Conservation (phyloP, 176 grass and related monocot genomes). For the Cymbopogon citratus region DNA sequence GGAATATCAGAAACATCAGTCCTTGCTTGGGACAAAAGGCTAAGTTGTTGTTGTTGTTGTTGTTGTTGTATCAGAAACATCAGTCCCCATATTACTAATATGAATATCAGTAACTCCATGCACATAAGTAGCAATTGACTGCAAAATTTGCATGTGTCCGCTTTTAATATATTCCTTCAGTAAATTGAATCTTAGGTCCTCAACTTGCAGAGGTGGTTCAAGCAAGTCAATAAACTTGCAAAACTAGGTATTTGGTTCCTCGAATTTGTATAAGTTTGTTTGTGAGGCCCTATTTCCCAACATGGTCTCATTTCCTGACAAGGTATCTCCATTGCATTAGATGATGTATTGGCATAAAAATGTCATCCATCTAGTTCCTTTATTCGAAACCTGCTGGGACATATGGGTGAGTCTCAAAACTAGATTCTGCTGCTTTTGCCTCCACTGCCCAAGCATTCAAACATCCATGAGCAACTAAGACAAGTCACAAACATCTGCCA, state of each 20-base stretch:
- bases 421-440: neutral
- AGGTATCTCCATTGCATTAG: neutral
- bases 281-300: neutral
- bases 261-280: neutral
- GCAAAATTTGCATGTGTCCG: neutral
- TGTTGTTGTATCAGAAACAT: too few species aligned
- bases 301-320: neutral
- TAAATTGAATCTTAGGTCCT: neutral
- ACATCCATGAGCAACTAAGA: neutral
- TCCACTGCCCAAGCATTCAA: neutral
- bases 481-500: neutral
- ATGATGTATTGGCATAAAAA: neutral
- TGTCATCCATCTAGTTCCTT: neutral
- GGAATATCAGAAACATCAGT: conserved; percentile 21
- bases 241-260: neutral
- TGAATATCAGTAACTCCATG: neutral
- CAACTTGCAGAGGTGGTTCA: neutral
- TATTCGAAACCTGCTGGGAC: neutral
- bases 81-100: neutral
- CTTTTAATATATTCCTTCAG: neutral
- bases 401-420: neutral
- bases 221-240: neutral
- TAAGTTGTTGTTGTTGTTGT: too few species aligned
- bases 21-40: too few species aligned
- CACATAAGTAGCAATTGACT: neutral